phyloP scores from a whole-genome alignment of 179 eudicot species.

The Beta lomatogona region DNA sequence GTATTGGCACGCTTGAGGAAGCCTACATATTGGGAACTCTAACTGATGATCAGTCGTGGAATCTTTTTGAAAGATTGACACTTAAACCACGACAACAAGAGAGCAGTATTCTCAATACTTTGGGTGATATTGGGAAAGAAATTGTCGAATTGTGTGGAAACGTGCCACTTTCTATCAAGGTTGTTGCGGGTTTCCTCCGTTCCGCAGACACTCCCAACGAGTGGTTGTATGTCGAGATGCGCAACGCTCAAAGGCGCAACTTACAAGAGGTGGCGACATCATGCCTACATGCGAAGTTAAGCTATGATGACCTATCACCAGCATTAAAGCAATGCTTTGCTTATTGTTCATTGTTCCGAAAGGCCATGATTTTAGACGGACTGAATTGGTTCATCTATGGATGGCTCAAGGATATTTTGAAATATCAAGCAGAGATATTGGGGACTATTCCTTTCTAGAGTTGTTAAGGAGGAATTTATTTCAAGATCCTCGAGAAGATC shows the following conservation, averaged over 20 bases:
- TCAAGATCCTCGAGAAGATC: neutral
- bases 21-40: constrained; percentile 14
- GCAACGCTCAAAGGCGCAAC: constrained; percentile 6
- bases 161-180: constrained; percentile 33
- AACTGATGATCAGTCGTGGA: constrained; percentile 24
- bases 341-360: constrained; percentile 43
- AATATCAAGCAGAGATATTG: constrained; percentile 20
- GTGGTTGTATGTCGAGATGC: constrained; percentile 11
- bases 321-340: constrained; percentile 36
- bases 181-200: constrained; percentile 20
- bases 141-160: constrained; percentile 30
- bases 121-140: constrained; percentile 11
- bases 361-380: neutral
- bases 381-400: constrained; percentile 32
- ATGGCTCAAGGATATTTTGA: constrained; percentile 37
- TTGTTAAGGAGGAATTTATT: constrained; percentile 30
- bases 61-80: constrained; percentile 19
- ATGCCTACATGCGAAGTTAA: constrained; percentile 29
- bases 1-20: neutral
- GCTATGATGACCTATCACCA: constrained; percentile 33
- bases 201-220: constrained; percentile 3
- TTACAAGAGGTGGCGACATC: neutral
- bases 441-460: constrained; percentile 24
- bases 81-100: neutral
- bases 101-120: neutral